Evolutionary conservation across 306 rosid species (phyloP).

Genomic region (Vigna reflexopilosa): DNA sequence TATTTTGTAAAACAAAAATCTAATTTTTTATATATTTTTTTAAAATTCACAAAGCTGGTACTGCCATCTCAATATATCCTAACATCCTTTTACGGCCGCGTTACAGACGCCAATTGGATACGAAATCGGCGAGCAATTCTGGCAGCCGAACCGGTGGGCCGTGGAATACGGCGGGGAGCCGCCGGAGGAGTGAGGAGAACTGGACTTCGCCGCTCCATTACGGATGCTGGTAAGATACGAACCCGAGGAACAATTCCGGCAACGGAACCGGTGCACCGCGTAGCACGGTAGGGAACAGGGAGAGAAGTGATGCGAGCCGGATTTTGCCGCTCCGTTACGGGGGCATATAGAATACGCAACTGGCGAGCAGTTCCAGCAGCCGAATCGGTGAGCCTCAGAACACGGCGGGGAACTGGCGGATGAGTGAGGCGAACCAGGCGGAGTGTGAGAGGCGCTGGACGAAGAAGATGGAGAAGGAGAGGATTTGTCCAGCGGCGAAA

Average conservation of each 20-base stretch:
- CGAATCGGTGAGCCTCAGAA: conserved; percentile 38
- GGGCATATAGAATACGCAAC: conserved; percentile 26
- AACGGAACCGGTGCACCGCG: conserved; percentile 24
- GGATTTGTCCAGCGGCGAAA: conserved; percentile 55
- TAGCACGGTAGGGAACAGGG: conserved; percentile 43
- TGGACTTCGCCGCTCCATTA: conserved; percentile 4
- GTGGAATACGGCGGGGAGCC: conserved; percentile 43
- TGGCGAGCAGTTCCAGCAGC: conserved; percentile 40
- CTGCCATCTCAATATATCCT: not conserved
- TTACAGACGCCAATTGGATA: conserved; percentile 36
- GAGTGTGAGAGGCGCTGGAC: conserved; percentile 48
- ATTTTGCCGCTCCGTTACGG: conserved; percentile 48
- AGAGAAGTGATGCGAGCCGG: conserved; percentile 51
- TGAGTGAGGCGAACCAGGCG: conserved; percentile 53
- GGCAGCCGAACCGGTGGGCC: conserved; percentile 24
- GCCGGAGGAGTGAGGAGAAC: conserved; percentile 50
- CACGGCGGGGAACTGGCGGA: conserved; percentile 36
- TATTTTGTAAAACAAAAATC: too few relatives aligned
- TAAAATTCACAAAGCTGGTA: too few relatives aligned
- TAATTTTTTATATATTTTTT: too few relatives aligned
- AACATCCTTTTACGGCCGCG: conserved; percentile 45
- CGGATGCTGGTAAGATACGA: conserved; percentile 34
- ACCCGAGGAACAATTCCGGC: conserved; percentile 40
- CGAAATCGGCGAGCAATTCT: conserved; percentile 38
- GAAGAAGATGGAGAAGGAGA: conserved; percentile 62